Evolutionary conservation across 2,329 filamentous ascomycete genomes (phyloP), one percentile per base, ranked within the genome.

Genomic region (Rasamsonia emersonii): DNA sequence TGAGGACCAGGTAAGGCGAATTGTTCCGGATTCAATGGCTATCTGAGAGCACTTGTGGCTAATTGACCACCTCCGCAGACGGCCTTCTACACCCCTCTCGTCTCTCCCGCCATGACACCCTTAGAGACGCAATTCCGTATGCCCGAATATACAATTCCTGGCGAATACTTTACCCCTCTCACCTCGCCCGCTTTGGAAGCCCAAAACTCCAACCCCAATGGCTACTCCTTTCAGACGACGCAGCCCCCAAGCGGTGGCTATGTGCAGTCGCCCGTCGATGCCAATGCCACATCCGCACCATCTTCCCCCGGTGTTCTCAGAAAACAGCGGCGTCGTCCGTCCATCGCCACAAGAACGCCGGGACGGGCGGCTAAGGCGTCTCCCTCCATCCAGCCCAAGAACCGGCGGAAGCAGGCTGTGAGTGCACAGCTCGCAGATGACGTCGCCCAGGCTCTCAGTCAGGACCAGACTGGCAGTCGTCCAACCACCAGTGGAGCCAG

Each of bases 171-270:
- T 40, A 69, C 63, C 15, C 65, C 65, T 15, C 53, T 69, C 19
- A 68, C 64, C 2, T 69, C 65, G 7, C 65, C 65, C 3, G 65
- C 65, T n/a, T 54, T 69, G 17, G 63, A 68, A 47, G 64, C 65
- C 6, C 62, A 64, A 32, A 56, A 56, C 25, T 37, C 56, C 36
- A 54, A 53, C 36, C 40, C 48, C 17, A 53, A 55, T 39, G 44
- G 49, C 27, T 60, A 57, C 31, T 47, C 53, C 9, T 58, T 58
- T 30, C 52, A 56, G 23, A 48, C 49, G 7, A 46, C 50, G 19
- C 52, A 58, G 26, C 44, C 57, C 9, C 54, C 54, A 3, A 60
- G 63, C 28, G 58, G 59, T 25, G 56, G 55, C 2, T 61, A 62
- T 32, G 50, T 61, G 6, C 54, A 56, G 11, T 65, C 62, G 1